Conservation (phyloP, 2,329 filamentous ascomycete species). For the Blastomyces parvus region DNA sequence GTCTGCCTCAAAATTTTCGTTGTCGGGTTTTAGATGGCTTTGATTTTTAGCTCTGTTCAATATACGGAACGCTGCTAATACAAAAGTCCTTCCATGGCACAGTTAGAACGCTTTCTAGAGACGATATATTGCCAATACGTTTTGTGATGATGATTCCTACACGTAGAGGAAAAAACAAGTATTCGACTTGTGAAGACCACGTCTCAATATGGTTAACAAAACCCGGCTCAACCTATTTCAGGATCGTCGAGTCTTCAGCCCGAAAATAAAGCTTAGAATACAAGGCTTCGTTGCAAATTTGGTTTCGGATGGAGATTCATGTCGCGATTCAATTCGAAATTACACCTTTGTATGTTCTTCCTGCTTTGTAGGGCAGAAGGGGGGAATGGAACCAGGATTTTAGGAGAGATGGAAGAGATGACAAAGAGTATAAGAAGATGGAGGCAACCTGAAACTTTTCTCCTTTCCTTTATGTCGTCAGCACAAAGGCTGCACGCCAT, state of each 20-base stretch:
- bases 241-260: neutral
- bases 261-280: neutral
- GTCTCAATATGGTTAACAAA: neutral
- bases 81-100: neutral
- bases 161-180: neutral
- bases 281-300: neutral
- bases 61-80: neutral
- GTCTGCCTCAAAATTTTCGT: neutral
- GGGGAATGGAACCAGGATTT: neutral
- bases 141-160: slow-evolving; percentile 5
- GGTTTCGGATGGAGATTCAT: neutral
- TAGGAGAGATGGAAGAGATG: neutral
- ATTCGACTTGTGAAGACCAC: neutral
- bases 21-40: neutral
- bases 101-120: slow-evolving; percentile 9
- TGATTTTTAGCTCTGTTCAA: neutral
- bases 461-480: neutral
- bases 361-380: neutral
- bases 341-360: neutral
- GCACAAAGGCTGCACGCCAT: neutral
- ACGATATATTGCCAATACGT: slow-evolving; percentile 11
- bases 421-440: neutral
- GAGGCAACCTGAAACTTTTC: neutral
- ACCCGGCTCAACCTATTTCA: neutral
- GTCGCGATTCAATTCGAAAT: neutral